Percentiles rank a stretch among this genome's conserved stretches.
Conservation (phyloP, 1,139 yeast genomes). For the Ashbya aceris region DNA sequence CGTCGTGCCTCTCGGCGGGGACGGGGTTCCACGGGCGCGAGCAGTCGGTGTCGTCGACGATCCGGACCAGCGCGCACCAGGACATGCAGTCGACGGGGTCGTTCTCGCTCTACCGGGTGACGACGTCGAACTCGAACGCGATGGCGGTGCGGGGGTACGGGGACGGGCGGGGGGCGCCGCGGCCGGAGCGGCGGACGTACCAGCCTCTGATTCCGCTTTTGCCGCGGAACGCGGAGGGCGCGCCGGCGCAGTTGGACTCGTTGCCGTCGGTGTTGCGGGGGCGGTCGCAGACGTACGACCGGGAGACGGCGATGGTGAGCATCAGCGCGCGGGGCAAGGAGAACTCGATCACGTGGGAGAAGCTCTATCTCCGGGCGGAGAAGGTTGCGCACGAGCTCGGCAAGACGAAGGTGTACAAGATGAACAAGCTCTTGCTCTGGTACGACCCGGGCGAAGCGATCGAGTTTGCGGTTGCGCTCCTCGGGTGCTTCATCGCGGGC, state of each 20-base stretch:
- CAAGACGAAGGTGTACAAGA: conserved; percentile 65
- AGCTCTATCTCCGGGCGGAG: conserved; percentile 71
- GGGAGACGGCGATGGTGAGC: conserved; percentile 62
- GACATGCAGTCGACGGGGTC: conserved; percentile 7
- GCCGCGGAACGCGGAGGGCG: conserved; percentile 41
- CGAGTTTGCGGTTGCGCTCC: conserved; percentile 75
- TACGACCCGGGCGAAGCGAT: conserved; percentile 78
- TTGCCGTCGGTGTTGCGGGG: conserved; percentile 64
- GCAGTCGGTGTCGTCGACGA: conserved; percentile 1
- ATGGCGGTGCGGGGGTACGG: conserved; percentile 2
- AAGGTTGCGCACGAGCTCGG: conserved; percentile 77
- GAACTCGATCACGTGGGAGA: conserved; percentile 79
- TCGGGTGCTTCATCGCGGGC: conserved; percentile 91
- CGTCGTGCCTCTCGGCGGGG: neutral
- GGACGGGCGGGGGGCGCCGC: neutral
- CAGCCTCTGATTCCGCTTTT: conserved; percentile 47
- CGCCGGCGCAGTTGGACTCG: conserved; percentile 49
- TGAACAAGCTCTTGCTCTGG: conserved; percentile 75
- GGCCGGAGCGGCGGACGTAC: conserved; percentile 11
- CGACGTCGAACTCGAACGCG: conserved; percentile 22
- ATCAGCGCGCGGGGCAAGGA: conserved; percentile 81
- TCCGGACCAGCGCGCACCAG: conserved; percentile 4
- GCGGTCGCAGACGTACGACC: conserved; percentile 56
- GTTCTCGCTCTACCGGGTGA: conserved; percentile 23
- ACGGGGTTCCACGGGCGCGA: neutral